A percentile compares a stretch with the other conserved stretches of the same genome.
phyloP scores from a whole-genome alignment of 1,284 basidiomycete genomes.

The Cutaneotrichosporon dermatis region DNA sequence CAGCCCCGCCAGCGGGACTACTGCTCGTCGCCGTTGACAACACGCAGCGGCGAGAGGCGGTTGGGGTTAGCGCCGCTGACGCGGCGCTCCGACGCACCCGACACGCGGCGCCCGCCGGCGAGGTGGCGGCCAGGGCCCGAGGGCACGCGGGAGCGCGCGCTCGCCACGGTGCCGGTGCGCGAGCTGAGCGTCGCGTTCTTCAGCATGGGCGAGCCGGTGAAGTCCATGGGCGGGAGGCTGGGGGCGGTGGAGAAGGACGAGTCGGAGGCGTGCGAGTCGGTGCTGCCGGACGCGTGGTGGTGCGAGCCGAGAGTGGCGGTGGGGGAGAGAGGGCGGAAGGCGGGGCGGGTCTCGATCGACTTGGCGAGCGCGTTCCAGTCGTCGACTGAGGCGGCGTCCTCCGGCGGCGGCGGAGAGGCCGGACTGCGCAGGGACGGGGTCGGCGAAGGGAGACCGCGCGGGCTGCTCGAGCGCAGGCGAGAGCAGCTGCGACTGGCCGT shows the following conservation, averaged over 20 bases:
- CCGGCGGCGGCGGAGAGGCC: slow-evolving; percentile 8
- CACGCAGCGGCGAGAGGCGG: slow-evolving; percentile 7
- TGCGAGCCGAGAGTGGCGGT: slow-evolving; percentile 37
- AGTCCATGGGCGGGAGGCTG: slow-evolving; percentile 13
- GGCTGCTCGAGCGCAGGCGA: not conserved
- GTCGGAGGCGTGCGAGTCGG: slow-evolving; percentile 14
- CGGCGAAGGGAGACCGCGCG: not conserved
- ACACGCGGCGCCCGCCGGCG: not conserved
- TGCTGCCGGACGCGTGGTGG: slow-evolving; percentile 5
- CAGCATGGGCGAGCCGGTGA: slow-evolving; percentile 7
- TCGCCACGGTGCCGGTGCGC: not conserved
- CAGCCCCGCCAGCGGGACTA: slow-evolving; percentile 2
- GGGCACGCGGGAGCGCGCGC: not conserved
- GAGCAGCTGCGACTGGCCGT: slow-evolving; percentile 20
- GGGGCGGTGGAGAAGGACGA: slow-evolving; percentile 1
- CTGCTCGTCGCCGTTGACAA: slow-evolving; percentile 8
- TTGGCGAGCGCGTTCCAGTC: slow-evolving; percentile 40
- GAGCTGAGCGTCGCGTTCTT: not conserved
- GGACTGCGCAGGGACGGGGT: slow-evolving; percentile 6
- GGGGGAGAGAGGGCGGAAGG: slow-evolving; percentile 44
- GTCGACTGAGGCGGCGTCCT: slow-evolving; percentile 13
- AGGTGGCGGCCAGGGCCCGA: slow-evolving; percentile 8
- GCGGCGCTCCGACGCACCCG: not conserved
- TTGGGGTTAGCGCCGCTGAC: not conserved
- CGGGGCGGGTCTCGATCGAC: slow-evolving; percentile 32